These are phyloP conservation scores for Mycosarcoma mackinlayi DNA, from an alignment of 1,284 basidiomycete genomes.

Conservation along the genomic window DNA sequence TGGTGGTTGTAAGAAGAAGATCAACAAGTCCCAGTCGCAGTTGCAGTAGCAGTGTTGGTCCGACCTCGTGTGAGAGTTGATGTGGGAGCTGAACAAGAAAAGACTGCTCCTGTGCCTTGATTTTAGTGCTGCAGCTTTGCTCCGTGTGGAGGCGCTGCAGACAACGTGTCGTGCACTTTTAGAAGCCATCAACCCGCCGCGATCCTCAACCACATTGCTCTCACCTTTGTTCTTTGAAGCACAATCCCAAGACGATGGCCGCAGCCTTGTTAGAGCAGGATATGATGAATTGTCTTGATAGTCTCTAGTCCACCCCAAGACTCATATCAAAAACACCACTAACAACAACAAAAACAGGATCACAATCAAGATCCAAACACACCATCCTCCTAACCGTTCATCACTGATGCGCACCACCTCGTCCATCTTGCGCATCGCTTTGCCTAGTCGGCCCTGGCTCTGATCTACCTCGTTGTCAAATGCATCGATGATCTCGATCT, in stretches of 20 bases:
- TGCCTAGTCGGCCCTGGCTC: constrained; percentile 53
- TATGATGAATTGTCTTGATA: background rate
- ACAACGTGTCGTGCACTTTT: too few species aligned
- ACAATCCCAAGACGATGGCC: too few species aligned
- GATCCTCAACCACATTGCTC: background rate
- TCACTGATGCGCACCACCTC: constrained; percentile 58
- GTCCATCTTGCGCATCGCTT: constrained; percentile 65
- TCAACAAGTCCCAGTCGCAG: background rate
- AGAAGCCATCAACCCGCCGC: background rate
- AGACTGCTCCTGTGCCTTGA: background rate
- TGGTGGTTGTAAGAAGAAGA: background rate
- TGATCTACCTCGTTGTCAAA: constrained; percentile 63
- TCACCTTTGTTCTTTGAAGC: too few species aligned
- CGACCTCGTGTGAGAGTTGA: constrained; percentile 5
- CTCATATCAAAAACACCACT: constrained; percentile 52
- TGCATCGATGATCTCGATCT: constrained; percentile 63
- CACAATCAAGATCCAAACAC: constrained; percentile 65
- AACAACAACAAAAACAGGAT: constrained; percentile 49
- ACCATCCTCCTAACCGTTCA: constrained; percentile 65
- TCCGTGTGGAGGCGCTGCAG: background rate
- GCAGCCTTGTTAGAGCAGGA: too few species aligned
- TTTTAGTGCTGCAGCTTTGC: background rate
- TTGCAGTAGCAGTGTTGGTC: background rate
- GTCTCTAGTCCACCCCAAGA: too few species aligned
- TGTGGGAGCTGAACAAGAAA: background rate